Conservation (phyloP, 176 grass and related monocot species). For the Paspalum vaginatum region DNA sequence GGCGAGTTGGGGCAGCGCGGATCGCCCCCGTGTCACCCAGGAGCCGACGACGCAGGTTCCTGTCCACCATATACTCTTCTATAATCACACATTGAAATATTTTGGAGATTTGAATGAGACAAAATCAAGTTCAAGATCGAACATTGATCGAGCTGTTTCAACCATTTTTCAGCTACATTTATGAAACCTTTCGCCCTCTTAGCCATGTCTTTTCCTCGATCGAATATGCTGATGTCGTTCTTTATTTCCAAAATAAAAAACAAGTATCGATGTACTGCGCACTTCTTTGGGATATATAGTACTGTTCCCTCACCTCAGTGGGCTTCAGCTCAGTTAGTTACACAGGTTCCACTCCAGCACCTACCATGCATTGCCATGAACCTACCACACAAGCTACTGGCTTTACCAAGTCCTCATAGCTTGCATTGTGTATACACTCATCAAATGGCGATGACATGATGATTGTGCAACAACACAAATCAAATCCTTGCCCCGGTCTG, state of each 20-base stretch:
- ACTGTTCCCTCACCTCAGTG: background rate
- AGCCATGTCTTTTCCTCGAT: too few species aligned
- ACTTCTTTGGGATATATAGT: too few species aligned
- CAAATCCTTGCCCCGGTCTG: constrained; percentile 21
- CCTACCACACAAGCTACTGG: constrained; percentile 4
- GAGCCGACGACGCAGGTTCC: too few species aligned
- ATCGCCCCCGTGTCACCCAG: too few species aligned
- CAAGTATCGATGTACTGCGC: too few species aligned
- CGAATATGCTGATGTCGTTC: too few species aligned
- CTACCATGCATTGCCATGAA: background rate
- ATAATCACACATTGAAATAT: background rate
- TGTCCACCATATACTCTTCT: too few species aligned
- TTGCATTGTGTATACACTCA: background rate
- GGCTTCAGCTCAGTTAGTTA: background rate
- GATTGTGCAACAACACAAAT: constrained; percentile 12
- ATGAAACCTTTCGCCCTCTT: too few species aligned
- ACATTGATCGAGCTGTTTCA: too few species aligned
- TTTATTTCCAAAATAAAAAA: too few species aligned
- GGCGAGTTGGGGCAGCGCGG: too few species aligned
- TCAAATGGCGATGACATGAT: background rate
- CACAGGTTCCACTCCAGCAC: background rate
- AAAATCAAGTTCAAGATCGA: background rate
- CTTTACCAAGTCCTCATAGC: constrained; percentile 18
- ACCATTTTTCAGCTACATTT: too few species aligned
- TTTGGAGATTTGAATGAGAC: background rate